Percentiles rank a stretch among this genome's conserved stretches.
These are phyloP conservation scores for Combretum micranthum DNA, from an alignment of 345 rosid genomes.

Conservation along the genomic window DNA sequence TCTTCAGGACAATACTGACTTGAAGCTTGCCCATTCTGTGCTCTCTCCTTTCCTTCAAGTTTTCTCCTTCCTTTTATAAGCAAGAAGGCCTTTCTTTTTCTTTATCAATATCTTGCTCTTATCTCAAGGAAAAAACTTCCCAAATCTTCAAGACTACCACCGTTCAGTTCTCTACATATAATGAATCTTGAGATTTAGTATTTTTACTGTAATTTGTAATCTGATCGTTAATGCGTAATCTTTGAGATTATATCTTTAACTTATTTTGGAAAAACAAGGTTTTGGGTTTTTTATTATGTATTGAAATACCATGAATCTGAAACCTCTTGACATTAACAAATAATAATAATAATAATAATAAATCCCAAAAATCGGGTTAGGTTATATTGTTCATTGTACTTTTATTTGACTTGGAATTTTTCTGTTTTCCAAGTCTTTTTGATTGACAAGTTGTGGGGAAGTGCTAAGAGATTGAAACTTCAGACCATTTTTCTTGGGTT, in stretches of 20 bases:
- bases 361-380: no score
- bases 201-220: neutral
- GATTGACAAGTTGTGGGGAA: no score
- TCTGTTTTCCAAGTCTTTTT: neutral
- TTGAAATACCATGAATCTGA: neutral
- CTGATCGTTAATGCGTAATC: conserved; percentile 3
- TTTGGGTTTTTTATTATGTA: conserved; percentile 5
- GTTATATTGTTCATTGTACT: neutral
- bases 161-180: neutral
- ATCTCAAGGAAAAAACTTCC: neutral
- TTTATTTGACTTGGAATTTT: neutral
- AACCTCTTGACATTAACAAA: no score
- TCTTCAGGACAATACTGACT: neutral
- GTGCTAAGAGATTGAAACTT: neutral
- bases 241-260: neutral
- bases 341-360: no score
- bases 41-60: conserved; percentile 6
- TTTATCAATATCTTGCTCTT: neutral
- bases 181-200: neutral
- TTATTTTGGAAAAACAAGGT: neutral
- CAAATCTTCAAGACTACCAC: neutral
- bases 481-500: no score
- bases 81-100: neutral
- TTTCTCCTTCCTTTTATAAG: neutral
- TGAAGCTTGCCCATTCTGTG: neutral